Evolutionary conservation across 1,139 yeast genomes (phyloP).

Genomic region (Candida labiduridarum): DNA sequence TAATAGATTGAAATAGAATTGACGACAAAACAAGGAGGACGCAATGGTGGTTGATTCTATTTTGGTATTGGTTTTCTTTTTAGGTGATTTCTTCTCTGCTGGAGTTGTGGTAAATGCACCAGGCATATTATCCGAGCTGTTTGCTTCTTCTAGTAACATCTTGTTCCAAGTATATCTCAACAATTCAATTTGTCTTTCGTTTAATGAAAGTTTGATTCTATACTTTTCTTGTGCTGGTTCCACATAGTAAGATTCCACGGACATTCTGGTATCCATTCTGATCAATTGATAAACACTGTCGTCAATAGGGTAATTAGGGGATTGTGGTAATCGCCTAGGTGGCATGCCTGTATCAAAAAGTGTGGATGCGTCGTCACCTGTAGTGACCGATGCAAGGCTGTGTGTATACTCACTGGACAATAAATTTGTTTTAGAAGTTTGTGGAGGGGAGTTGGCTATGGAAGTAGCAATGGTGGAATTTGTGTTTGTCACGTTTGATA

Average conservation of each 20-base stretch:
- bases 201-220: constrained; percentile 32
- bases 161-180: constrained; percentile 48
- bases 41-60: constrained; percentile 32
- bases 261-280: constrained; percentile 47
- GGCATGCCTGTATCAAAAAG: neutral
- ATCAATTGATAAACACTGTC: constrained; percentile 35
- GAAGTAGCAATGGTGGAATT: constrained; percentile 3
- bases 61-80: constrained; percentile 4
- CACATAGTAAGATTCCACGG: constrained; percentile 36
- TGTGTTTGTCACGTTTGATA: neutral
- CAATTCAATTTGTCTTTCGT: constrained; percentile 39
- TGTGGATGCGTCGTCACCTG: neutral
- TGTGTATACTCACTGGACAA: neutral
- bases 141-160: constrained; percentile 40
- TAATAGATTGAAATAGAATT: constrained; percentile 61
- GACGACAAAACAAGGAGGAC: constrained; percentile 58
- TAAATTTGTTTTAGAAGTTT: neutral
- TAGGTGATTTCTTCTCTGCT: constrained; percentile 10
- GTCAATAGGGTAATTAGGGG: neutral
- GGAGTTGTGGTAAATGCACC: constrained; percentile 13
- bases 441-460: constrained; percentile 1
- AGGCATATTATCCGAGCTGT: constrained; percentile 10
- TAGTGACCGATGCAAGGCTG: neutral
- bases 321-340: neutral
- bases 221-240: constrained; percentile 15